These are phyloP conservation scores for Schwanniomyces occidentalis DNA, from an alignment of 805 yeast species.

Conservation along the genomic window DNA sequence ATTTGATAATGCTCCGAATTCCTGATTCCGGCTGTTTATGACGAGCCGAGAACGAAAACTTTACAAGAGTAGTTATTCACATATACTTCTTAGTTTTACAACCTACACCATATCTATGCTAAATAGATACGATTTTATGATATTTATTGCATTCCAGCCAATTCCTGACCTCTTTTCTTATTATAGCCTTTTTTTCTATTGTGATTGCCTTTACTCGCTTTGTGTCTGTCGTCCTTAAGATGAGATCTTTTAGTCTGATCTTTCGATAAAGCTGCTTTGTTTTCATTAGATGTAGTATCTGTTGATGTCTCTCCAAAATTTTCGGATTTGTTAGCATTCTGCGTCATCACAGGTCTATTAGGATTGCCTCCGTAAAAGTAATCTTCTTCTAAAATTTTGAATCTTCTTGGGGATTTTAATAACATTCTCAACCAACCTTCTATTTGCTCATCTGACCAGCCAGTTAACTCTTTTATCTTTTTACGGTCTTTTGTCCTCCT, in stretches of 20 bases:
- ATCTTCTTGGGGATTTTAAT: slow-evolving; percentile 61
- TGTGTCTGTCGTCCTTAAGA: slow-evolving; percentile 53
- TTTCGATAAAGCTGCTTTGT: not conserved
- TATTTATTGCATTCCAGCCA: slow-evolving; percentile 23
- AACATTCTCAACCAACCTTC: slow-evolving; percentile 92
- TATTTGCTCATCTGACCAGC: slow-evolving; percentile 87
- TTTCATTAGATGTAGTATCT: no score
- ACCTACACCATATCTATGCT: no score
- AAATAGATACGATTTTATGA: not conserved
- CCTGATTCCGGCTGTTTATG: no score
- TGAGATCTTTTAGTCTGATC: slow-evolving; percentile 30
- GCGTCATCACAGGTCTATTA: no score
- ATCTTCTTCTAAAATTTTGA: slow-evolving; percentile 61
- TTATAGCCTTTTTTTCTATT: slow-evolving; percentile 63
- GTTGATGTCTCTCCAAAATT: no score
- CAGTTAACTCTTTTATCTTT: slow-evolving; percentile 50
- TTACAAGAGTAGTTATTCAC: no score
- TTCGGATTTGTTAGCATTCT: no score
- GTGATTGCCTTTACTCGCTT: slow-evolving; percentile 61
- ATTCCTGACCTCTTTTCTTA: slow-evolving; percentile 44
- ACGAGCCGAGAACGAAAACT: no score
- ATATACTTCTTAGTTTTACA: no score
- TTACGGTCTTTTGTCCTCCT: slow-evolving; percentile 55
- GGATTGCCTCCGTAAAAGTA: slow-evolving; percentile 41
- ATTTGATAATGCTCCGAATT: no score